Evolutionary conservation across 2,329 filamentous ascomycete species (phyloP), one percentile per base, ranked within the genome.

Genomic region (Aspergillus thermomutatus): DNA sequence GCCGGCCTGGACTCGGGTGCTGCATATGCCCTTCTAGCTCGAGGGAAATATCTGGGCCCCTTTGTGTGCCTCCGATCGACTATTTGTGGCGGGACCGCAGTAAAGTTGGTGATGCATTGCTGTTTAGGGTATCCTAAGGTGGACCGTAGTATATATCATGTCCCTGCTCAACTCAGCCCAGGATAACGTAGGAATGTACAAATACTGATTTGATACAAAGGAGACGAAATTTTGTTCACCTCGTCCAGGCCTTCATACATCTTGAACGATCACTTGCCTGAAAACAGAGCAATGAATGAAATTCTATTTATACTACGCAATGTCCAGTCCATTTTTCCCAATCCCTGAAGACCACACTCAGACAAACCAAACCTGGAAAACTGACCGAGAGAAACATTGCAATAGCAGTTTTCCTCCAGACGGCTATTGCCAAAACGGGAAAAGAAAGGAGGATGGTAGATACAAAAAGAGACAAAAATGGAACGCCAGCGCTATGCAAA

Each of bases 401-500:
- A 37, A n/a, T 27, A 17, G 43, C 21, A 2, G 43, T 21, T 23
- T 6, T 46, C 21, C 19, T 45, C 21, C 5, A 46, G 5, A 46
- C 43, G 14, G 17, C 21, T 23, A 14, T 25, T 25, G 43, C 43
- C 43, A 46, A 14, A 8, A n/a, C 14, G 34, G 52, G 19, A 48
- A 7, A 53, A 11, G 19, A 53, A 43, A 43, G 34, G 34, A 43
- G 41, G 34, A 31, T 50, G 10, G 17, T 19, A 26, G 26, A 49
- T 49, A 49, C 21, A 34, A 49, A 14, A 4, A 23, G 27, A 10
- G 31, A 21, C 4, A 56, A 37, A 58, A 45, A 31, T 54, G 45
- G 37, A 71, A 72, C 70, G 66, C 71, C 71, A 60, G 67, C 71
- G 71, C 71, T 73, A 73, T 73, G 71, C 70, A 64, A 60, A 61